Evolutionary conservation across 805 yeast genomes (phyloP), one percentile per base, ranked within the genome.

Genomic region (Ogataea minuta): DNA sequence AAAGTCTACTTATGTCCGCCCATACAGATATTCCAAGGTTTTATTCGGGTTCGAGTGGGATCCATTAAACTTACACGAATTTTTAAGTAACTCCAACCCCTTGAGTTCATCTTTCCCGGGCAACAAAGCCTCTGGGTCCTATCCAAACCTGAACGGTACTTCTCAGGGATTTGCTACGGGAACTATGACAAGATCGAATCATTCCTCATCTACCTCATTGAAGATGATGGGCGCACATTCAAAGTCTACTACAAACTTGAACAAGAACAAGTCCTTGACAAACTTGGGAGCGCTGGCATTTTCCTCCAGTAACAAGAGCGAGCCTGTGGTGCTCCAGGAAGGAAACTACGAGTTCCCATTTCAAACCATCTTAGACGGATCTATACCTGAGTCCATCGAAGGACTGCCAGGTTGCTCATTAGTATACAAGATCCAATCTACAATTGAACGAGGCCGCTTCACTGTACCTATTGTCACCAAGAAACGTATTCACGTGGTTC

Each of bases 291-390:
- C 57, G 3, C 29, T 56, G 12, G 44, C 61, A 12, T 48, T 44
- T 29, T 21, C 47, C 11, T 12, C 50, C 11, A 13, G 42, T 8
- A 11, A 42, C 31, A 46, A 49, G 34, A 45, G 33, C 14, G 63
- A 57, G 13, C 44, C 59, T 23, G 76, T 74, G 44, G 62, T 71
- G 4, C 59, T 84, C 39, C 71, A 70, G 1, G 77, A 74, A 44
- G 98, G 98, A 0, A 85, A 85, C 60, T 89, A 91, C 57, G 95
- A 85, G 55, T 77, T 93, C 52, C 97, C 98, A 0, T 93, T 93
- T 59, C 82, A 82, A 45, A 75, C 91, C 0, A 72, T 89, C 16
- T 57, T 91, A 15, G 96, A 96, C 0, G 98, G 98, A 1, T 71
- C 79, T 26, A 71, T 84, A 31, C 80, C 88, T 2, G 99, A 93